Percentiles rank a stretch among this genome's conserved stretches.
These are phyloP conservation scores for Tetracladium maxilliforme DNA, from an alignment of 2,329 filamentous ascomycete species.

Conservation along the genomic window DNA sequence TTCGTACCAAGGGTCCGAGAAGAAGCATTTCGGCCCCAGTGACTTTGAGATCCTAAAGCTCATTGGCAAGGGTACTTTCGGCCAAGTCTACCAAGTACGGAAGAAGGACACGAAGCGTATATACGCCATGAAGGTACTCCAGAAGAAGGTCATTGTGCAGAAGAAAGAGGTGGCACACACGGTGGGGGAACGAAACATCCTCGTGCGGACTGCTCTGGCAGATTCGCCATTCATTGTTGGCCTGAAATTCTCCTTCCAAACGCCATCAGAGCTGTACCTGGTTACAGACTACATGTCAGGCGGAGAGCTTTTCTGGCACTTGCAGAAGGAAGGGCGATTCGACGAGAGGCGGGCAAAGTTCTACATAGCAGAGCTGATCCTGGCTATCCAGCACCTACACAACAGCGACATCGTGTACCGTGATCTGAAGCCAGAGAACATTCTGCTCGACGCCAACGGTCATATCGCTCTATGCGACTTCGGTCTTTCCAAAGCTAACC, in stretches of 20 bases:
- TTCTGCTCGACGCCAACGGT: constrained; percentile 88
- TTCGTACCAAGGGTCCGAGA: constrained; percentile 72
- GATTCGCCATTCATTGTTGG: constrained; percentile 97
- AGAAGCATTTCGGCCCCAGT: constrained; percentile 82
- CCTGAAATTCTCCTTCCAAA: constrained; percentile 97
- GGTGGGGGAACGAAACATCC: constrained; percentile 89
- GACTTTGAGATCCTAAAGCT: constrained; percentile 94
- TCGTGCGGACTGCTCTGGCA: constrained; percentile 88
- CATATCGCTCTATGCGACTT: constrained; percentile 98
- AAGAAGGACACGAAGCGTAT: constrained; percentile 95
- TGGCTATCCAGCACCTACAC: constrained; percentile 89
- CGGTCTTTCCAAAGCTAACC: constrained; percentile 89
- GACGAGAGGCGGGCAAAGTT: constrained; percentile 93
- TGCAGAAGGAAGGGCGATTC: constrained; percentile 94
- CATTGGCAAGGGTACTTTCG: constrained; percentile 96
- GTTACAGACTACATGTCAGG: constrained; percentile 99
- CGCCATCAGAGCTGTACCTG: constrained; percentile 89
- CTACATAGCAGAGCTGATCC: constrained; percentile 94
- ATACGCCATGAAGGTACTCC: constrained; percentile 98
- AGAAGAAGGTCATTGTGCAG: constrained; percentile 99
- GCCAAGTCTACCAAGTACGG: constrained; percentile 94
- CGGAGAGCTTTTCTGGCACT: constrained; percentile 94
- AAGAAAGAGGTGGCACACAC: constrained; percentile 99
- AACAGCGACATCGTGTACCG: constrained; percentile 96
- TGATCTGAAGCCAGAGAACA: constrained; percentile 95